These are phyloP conservation scores for Diaporthe helianthi DNA, from an alignment of 2,329 filamentous ascomycete genomes.

Conservation along the genomic window DNA sequence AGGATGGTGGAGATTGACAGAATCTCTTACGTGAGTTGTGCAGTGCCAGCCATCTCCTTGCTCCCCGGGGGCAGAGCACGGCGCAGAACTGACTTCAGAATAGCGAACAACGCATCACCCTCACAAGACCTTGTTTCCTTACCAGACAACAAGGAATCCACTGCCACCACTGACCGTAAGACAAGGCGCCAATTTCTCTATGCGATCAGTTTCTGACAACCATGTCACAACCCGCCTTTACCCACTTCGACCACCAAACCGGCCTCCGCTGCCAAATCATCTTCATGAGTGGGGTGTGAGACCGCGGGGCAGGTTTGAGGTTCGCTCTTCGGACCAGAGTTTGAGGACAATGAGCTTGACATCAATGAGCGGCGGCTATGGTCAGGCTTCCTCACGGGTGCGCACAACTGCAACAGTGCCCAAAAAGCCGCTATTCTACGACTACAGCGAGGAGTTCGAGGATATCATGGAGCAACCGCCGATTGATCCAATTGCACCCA, in stretches of 20 bases:
- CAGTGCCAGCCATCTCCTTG: not conserved
- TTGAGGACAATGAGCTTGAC: conserved; percentile 56
- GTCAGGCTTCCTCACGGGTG: conserved; percentile 39
- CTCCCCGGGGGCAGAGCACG: no score
- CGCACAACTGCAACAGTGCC: conserved; percentile 38
- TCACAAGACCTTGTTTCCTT: conserved; percentile 48
- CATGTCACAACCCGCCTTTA: conserved; percentile 28
- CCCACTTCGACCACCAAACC: conserved; percentile 36
- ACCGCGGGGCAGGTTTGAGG: conserved; percentile 44
- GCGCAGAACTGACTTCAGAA: not conserved
- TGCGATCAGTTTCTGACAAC: conserved; percentile 44
- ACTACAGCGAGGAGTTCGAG: conserved; percentile 61
- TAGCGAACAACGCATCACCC: conserved; percentile 55
- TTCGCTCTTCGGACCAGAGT: conserved; percentile 47
- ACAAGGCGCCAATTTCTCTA: conserved; percentile 50
- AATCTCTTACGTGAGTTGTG: conserved; percentile 51
- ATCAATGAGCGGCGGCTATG: conserved; percentile 59
- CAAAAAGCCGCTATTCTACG: conserved; percentile 55
- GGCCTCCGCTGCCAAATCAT: conserved; percentile 45
- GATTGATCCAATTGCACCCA: conserved; percentile 43
- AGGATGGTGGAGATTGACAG: conserved; percentile 59
- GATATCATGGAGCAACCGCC: conserved; percentile 34
- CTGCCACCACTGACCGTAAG: conserved; percentile 51
- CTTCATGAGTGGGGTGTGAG: conserved; percentile 44
- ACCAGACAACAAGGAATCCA: conserved; percentile 44